These are phyloP conservation scores for Cladophialophora yegresii DNA, from an alignment of 2,329 filamentous ascomycete species.

Conservation along the genomic window DNA sequence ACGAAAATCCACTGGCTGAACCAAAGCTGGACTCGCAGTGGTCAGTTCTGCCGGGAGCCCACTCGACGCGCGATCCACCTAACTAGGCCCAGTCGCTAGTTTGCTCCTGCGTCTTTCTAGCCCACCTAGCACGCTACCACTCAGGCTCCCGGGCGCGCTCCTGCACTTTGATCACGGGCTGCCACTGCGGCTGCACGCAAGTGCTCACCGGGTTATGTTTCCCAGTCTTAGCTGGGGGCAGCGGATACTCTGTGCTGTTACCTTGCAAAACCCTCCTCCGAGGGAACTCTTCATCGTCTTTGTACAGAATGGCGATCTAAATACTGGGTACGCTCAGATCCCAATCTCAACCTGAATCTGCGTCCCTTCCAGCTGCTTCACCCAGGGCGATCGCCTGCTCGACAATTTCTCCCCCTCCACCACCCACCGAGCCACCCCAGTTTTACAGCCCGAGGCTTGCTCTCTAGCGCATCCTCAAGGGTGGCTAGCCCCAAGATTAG, in stretches of 20 bases:
- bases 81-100: constrained; percentile 14
- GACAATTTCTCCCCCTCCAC: not conserved
- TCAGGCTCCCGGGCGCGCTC: not conserved
- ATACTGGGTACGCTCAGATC: not conserved
- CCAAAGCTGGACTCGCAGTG: constrained; percentile 9
- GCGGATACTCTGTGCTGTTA: not conserved
- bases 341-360: not conserved
- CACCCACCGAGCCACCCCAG: not conserved
- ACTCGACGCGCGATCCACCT: not conserved
- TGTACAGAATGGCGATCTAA: not conserved
- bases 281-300: not conserved
- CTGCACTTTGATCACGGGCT: constrained; percentile 1
- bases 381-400: not conserved
- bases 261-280: not conserved
- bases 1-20: constrained; percentile 8
- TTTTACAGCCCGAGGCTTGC: constrained; percentile 11
- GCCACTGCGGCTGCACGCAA: constrained; percentile 4
- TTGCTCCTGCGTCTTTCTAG: constrained; percentile 15
- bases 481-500: constrained; percentile 22
- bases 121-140: constrained; percentile 10
- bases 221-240: not conserved
- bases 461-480: constrained; percentile 16
- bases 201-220: constrained; percentile 14
- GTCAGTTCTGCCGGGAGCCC: constrained; percentile 5
- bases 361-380: not conserved